These are phyloP conservation scores for Bryum argenteum DNA, from an alignment of 225 moss, liverwort and hornwort genomes.

Conservation along the genomic window DNA sequence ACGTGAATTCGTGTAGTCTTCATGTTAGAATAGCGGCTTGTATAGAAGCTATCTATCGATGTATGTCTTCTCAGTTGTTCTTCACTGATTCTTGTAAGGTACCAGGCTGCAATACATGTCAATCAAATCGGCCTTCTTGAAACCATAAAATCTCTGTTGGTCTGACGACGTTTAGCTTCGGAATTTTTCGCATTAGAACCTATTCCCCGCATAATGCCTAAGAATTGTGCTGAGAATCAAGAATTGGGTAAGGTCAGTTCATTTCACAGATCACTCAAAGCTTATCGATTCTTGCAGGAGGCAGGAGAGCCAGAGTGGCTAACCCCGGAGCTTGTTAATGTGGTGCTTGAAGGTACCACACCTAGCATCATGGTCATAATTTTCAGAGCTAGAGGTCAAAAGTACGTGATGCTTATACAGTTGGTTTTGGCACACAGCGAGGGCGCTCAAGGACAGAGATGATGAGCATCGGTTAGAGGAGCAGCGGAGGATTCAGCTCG, in stretches of 20 bases:
- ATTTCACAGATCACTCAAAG: background rate
- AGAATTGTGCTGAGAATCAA: no score
- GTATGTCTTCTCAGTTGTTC: background rate
- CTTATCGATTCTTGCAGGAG: slow-evolving; percentile 24
- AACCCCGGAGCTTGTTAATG: slow-evolving; percentile 42
- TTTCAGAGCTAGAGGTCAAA: no score
- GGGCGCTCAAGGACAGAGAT: slow-evolving; percentile 66
- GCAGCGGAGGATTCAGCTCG: slow-evolving; percentile 42
- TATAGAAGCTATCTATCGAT: no score
- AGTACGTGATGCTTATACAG: slow-evolving; percentile 14
- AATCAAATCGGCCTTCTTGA: background rate
- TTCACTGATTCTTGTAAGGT: background rate
- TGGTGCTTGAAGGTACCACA: slow-evolving; percentile 48
- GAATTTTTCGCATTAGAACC: background rate
- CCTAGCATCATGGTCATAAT: background rate
- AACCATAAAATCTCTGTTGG: background rate
- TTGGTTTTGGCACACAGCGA: slow-evolving; percentile 47
- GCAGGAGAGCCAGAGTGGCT: slow-evolving; percentile 43
- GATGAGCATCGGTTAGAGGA: slow-evolving; percentile 68
- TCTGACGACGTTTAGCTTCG: background rate
- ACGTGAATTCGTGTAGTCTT: no score
- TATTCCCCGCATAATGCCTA: no score
- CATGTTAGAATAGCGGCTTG: no score
- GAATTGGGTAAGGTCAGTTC: no score
- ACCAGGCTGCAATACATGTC: background rate